phyloP scores from a whole-genome alignment of 805 yeast species.

The Tetrapisispora iriomotensis region DNA sequence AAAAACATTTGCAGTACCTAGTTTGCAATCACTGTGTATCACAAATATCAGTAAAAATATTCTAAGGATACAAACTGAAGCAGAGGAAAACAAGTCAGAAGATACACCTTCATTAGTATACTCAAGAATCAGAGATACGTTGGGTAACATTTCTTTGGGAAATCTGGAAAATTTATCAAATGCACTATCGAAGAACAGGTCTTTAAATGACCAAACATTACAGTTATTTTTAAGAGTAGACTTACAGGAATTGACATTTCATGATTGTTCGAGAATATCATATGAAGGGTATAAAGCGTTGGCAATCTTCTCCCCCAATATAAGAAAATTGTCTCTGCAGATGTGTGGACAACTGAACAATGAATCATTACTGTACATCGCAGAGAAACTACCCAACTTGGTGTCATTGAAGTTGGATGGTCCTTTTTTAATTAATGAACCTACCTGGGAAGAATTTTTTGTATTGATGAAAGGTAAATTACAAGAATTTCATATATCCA shows the following conservation, averaged over 20 bases:
- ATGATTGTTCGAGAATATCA: conserved; percentile 85
- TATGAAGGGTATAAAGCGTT: conserved; percentile 56
- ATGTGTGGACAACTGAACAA: conserved; percentile 93
- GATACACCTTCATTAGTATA: conserved; percentile 7
- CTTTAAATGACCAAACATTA: conserved; percentile 63
- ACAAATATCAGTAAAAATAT: conserved; percentile 44
- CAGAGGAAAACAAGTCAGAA: conserved; percentile 7
- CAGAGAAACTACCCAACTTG: conserved; percentile 47
- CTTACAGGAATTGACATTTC: conserved; percentile 52
- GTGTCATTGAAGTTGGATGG: conserved; percentile 67
- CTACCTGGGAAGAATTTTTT: conserved; percentile 70
- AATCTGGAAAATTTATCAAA: conserved; percentile 65
- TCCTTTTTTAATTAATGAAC: conserved; percentile 71
- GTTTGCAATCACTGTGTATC: conserved; percentile 78
- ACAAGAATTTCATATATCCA: conserved; percentile 50
- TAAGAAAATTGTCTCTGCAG: conserved; percentile 54
- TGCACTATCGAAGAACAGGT: conserved; percentile 74
- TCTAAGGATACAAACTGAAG: conserved; percentile 14
- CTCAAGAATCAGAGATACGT: conserved; percentile 40
- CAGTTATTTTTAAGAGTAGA: conserved; percentile 60
- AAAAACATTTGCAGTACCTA: conserved; percentile 50
- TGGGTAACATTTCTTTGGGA: conserved; percentile 76
- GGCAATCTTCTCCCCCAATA: conserved; percentile 68
- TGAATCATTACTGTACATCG: conserved; percentile 56
- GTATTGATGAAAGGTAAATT: conserved; percentile 46